Evolutionary conservation across 2,329 filamentous ascomycete species (phyloP).

Genomic region (Colletotrichum cereale): DNA sequence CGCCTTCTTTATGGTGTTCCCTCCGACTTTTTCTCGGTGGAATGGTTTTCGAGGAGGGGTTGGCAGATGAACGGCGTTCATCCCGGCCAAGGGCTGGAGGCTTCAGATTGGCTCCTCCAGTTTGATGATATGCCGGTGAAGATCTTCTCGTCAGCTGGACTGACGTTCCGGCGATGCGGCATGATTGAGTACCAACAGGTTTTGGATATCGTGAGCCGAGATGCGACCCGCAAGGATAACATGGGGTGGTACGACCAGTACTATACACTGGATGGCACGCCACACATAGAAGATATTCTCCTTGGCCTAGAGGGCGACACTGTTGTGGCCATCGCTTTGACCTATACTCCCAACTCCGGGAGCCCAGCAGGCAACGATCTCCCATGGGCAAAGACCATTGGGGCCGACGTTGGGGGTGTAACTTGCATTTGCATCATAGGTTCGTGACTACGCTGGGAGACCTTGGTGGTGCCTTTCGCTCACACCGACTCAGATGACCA

Average conservation of each 20-base stretch:
- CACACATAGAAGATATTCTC: slow-evolving; percentile 65
- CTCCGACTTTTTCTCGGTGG: slow-evolving; percentile 53
- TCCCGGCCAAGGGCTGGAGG: slow-evolving; percentile 59
- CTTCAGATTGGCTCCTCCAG: slow-evolving; percentile 66
- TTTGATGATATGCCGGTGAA: slow-evolving; percentile 63
- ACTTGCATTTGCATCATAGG: slow-evolving; percentile 72
- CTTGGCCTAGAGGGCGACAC: slow-evolving; percentile 61
- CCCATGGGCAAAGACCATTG: slow-evolving; percentile 67
- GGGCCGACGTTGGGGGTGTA: slow-evolving; percentile 66
- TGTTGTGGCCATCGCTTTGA: slow-evolving; percentile 67
- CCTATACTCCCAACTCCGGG: slow-evolving; percentile 62
- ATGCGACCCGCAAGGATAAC: slow-evolving; percentile 59
- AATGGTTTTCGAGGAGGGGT: slow-evolving; percentile 67
- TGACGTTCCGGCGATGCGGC: slow-evolving; percentile 60
- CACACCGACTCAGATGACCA: slow-evolving; percentile 55
- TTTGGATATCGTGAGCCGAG: slow-evolving; percentile 62
- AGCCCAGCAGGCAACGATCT: slow-evolving; percentile 63
- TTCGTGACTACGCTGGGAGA: slow-evolving; percentile 49
- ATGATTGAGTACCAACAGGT: slow-evolving; percentile 61
- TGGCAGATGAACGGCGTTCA: slow-evolving; percentile 60
- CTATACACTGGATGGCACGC: slow-evolving; percentile 61
- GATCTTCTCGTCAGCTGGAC: slow-evolving; percentile 53
- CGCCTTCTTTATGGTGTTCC: slow-evolving; percentile 68
- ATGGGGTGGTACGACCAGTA: slow-evolving; percentile 74
- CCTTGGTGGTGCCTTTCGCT: slow-evolving; percentile 6